A percentile compares a stretch with the other conserved stretches of the same genome.
Evolutionary conservation across 2,329 filamentous ascomycete genomes (phyloP).

Genomic region (Aspergillus neotritici): DNA sequence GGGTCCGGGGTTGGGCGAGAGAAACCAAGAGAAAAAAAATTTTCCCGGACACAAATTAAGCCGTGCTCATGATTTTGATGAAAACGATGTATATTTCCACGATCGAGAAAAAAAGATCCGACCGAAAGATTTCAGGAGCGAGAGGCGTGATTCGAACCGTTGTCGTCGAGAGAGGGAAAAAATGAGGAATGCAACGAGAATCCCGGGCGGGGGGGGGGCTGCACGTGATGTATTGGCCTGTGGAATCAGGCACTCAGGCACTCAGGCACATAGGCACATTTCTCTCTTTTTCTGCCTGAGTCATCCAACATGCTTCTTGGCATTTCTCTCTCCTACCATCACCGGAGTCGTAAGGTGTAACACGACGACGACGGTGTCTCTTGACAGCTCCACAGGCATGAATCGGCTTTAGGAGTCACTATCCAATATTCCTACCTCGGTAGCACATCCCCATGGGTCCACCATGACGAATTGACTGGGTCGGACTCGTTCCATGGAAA

Average conservation of each 20-base stretch:
- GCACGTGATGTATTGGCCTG: constrained; percentile 4
- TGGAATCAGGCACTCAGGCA: too few species aligned
- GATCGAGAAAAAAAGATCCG: too few species aligned
- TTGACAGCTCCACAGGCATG: too few species aligned
- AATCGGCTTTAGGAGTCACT: too few species aligned
- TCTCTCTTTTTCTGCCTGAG: background rate
- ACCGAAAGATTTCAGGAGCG: constrained; percentile 4
- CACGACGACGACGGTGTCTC: too few species aligned
- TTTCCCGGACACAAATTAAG: background rate
- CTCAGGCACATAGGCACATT: background rate
- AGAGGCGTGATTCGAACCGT: constrained; percentile 30
- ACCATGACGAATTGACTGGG: too few species aligned
- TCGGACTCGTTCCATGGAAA: too few species aligned
- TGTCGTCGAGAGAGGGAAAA: constrained; percentile 14
- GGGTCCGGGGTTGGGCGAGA: background rate
- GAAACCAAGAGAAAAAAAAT: constrained; percentile 4
- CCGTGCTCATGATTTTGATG: background rate
- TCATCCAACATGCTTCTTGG: background rate
- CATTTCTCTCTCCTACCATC: too few species aligned
- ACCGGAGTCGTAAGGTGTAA: too few species aligned
- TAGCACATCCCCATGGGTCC: too few species aligned
- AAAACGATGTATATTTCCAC: constrained; percentile 6
- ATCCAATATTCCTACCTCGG: too few species aligned
- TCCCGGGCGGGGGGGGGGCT: background rate
- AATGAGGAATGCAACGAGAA: background rate